These are phyloP conservation scores for Cladorrhinum sp. DNA, from an alignment of 2,329 filamentous ascomycete genomes.

Conservation along the genomic window DNA sequence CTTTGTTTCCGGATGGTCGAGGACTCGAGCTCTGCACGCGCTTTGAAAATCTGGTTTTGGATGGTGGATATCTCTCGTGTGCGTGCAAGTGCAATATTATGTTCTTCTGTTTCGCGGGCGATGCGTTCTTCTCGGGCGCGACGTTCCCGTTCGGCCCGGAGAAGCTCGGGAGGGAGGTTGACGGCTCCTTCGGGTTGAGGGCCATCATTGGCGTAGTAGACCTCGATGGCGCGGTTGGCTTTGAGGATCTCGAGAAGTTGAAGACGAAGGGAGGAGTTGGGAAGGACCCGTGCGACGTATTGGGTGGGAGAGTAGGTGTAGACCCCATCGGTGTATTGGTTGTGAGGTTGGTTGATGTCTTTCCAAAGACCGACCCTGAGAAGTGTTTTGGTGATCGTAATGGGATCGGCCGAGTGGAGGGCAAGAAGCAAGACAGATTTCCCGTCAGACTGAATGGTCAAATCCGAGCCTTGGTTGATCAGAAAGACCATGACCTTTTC, in stretches of 20 bases:
- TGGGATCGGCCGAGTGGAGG: constrained; percentile 53
- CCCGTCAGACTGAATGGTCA: constrained; percentile 52
- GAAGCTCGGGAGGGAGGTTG: constrained; percentile 50
- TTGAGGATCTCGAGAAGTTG: constrained; percentile 48
- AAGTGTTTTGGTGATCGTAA: constrained; percentile 54
- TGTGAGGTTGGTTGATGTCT: constrained; percentile 58
- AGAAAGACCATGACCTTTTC: constrained; percentile 56
- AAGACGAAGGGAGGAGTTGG: constrained; percentile 37
- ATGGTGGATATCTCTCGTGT: constrained; percentile 50
- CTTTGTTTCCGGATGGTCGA: constrained; percentile 46
- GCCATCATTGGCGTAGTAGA: constrained; percentile 53
- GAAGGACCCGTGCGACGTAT: constrained; percentile 52
- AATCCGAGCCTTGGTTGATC: constrained; percentile 54
- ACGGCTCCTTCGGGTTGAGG: constrained; percentile 52
- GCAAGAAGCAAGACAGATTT: constrained; percentile 60
- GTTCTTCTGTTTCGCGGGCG: constrained; percentile 47
- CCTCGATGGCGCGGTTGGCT: constrained; percentile 50
- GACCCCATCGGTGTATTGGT: constrained; percentile 50
- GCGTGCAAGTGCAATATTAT: constrained; percentile 45
- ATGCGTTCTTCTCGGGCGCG: constrained; percentile 45
- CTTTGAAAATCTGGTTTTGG: constrained; percentile 48
- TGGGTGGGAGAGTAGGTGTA: constrained; percentile 63
- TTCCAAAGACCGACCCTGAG: constrained; percentile 65
- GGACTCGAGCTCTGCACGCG: constrained; percentile 52
- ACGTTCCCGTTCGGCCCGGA: constrained; percentile 49